Evolutionary conservation across 768 basidiomycete genomes (phyloP), one percentile per base, ranked within the genome.

Genomic region (Basidioascus undulatus): DNA sequence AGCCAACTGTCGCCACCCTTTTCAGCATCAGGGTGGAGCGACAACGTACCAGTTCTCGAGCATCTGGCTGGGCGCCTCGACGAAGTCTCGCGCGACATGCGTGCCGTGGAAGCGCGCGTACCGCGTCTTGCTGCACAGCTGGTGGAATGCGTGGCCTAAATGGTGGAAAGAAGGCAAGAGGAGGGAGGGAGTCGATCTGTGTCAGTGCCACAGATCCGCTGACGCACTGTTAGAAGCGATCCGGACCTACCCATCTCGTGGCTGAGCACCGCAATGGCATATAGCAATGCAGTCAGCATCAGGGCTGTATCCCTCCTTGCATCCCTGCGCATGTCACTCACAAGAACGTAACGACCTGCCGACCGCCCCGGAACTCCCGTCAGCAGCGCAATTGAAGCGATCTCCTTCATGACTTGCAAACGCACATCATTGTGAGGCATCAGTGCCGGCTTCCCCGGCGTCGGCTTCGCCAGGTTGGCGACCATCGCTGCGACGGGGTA

Each of bases 61-160:
- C 82, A 84, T 84, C 60, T 87, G 81, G 15, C 75, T 77, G 0
- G 82, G 83, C 3, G 82, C 82, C 58, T 86, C 81, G 9, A 82
- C 81, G 46, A 50, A 51, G 32, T 53, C 52, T 13, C 47, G 30
- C 0, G 36, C 41, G 19, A 51, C 47, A 1, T 20, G 41, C 6
- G 24, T 20, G 20, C 82, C 81, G 48, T 84, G 80, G 69, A 84
- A 86, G 12, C 74, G 62, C 18, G 71, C 59, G 53, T 71, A 83
- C 44, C 65, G 68, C 25, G 79, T 81, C 44, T 60, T 64, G 49
- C 72, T 74, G 37, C 81, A 58, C 35, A 87, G 57, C 0, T 61
- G 61, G 45, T 65, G 64, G 55, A 62, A 63, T 21, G 61, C 63
- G 44, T 66, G 62, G 3, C 74, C 79, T n/a, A n/a, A n/a, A n/a